Base-by-base conservation (phyloP, 306 rosid genomes). In the Dryas alaskensis region DNA sequence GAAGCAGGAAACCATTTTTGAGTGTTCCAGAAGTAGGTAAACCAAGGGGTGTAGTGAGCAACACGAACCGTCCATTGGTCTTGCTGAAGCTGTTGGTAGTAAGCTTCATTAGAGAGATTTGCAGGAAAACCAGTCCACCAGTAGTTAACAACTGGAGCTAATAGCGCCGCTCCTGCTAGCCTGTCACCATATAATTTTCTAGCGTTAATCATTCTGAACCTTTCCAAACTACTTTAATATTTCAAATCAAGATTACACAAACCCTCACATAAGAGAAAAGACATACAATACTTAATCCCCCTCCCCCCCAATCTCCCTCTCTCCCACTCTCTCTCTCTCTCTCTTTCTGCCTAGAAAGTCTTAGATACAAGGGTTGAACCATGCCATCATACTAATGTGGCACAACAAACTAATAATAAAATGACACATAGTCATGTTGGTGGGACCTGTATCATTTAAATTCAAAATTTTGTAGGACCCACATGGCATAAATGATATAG, bases 11-110 rank as follows among this genome's bases (percentile, higher is more conserved):
- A 89, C 95, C 91, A 92, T 77, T 62, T 86, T 78, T 94, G 95
- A 57, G 97, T 89, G 79, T 89, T 87, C 98, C 98, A 91, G 94
- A 96, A 89, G 76, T 91, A 84, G 43, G 96, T 89, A 61, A 94
- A 92, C 97, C 95, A 89, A 2, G 98, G 97, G 4, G 60, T 22
- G 70, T 91, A 79, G 86, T 91, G 96, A 51, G 88, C 82, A 25
- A 94, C 90, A 67, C 97, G 88, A 60, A 84, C 11, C 8, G 88
- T 77, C 97, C 96, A 94, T 60, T 82, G 97, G 78, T 94, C 98
- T 67, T 14, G 86, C 47, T 17, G 72, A 47, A 55, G 73, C 39
- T 71, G 60, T 65, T 57, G 77, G 51, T 62, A 2, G 85, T 51
- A 91, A 45, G 82, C 92, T 81, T 87, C 88, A 2, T 52, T 69